Base-by-base conservation (phyloP, 331 rosid genomes). In the Acacia concinna region DNA sequence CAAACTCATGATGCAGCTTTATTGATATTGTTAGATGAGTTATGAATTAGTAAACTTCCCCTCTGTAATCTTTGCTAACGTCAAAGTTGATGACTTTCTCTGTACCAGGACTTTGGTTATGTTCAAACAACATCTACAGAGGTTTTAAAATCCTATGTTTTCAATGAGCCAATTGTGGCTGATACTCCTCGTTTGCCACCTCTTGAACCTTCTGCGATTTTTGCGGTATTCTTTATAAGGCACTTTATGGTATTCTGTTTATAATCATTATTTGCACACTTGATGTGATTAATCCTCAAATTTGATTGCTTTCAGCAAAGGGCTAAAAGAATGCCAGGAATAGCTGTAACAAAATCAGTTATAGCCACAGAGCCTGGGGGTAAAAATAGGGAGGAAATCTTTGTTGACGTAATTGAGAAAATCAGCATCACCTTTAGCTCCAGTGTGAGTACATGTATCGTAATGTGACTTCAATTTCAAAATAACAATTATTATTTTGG, bases 351-450 rank as follows among this genome's bases (percentile, higher is more conserved):
- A 67, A 93, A 93, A 78, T 93, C 98, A 73, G 98, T 93, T 77
- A 91, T 93, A 47, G 95, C 98, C 65, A 88, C 89, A 76, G 97
- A 91, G 54, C 92, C 93, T 60, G 91, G 93, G 77, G 98, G 95
- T 79, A 93, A 89, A 81, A 91, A 40, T 89, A 93, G 98, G 88
- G 98, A 93, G 86, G 98, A 93, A 84, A 93, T 93, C 68, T 93
- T 93, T 85, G 98, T 93, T 21, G 98, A 93, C 77, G 89, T 93
- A 80, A 93, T 93, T 62, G 98, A 93, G 89, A 93, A 93, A 89
- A 93, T 93, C 90, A 93, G 97, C 84, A 85, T 91, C 73, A 93
- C 98, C 74, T 93, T 93, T 72, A 93, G 98, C 86, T 93, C 97
- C 28, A 93, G 98, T 73, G 98, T 93, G 84, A 74, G 97, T 85